These are phyloP conservation scores for Metschnikowia dekortorum DNA, from an alignment of 805 yeast species.

Conservation along the genomic window DNA sequence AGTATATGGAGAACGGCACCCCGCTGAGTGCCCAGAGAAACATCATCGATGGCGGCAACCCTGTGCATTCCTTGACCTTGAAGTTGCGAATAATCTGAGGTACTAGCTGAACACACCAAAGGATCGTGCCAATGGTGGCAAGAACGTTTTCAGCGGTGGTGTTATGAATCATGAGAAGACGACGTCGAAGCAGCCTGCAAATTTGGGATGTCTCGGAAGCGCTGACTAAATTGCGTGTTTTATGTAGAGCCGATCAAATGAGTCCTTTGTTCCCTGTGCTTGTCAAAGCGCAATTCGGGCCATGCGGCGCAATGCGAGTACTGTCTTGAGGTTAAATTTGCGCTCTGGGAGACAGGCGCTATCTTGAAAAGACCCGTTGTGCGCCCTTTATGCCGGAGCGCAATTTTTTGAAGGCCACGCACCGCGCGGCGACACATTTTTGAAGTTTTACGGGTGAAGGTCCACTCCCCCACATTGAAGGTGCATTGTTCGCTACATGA, in stretches of 20 bases:
- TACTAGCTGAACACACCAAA: constrained; percentile 88
- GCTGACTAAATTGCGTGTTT: not conserved
- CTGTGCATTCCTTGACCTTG: constrained; percentile 72
- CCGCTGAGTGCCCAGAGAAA: constrained; percentile 71
- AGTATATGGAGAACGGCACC: constrained; percentile 83
- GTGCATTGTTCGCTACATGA: too few relatives aligned
- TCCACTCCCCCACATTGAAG: too few relatives aligned
- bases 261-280: not conserved
- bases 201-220: not conserved
- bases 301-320: not conserved
- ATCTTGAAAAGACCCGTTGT: not conserved
- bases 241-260: not conserved
- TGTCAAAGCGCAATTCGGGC: not conserved
- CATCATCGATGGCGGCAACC: constrained; percentile 86
- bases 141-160: constrained; percentile 63
- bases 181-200: not conserved
- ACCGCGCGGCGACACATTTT: too few relatives aligned
- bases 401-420: not conserved
- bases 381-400: not conserved
- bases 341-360: not conserved
- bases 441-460: too few relatives aligned
- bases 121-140: constrained; percentile 84
- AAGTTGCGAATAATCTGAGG: constrained; percentile 82
- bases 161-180: constrained; percentile 4
- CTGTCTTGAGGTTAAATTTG: not conserved